These are phyloP conservation scores for Scopulariopsis brevicaulis DNA, from an alignment of 2,329 filamentous ascomycete genomes.

Conservation along the genomic window DNA sequence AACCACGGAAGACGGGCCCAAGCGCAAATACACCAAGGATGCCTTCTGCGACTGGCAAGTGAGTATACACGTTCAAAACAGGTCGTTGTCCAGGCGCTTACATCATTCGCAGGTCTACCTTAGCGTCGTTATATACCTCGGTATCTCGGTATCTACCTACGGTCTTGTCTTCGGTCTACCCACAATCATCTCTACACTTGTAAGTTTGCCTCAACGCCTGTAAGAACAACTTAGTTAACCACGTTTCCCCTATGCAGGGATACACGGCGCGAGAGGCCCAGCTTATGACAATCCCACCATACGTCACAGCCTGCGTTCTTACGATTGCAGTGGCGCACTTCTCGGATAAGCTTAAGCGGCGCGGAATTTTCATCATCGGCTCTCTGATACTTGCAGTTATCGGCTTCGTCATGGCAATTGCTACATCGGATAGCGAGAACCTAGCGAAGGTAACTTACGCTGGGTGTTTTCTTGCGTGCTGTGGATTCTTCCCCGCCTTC, in stretches of 20 bases:
- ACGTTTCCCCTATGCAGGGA: constrained; percentile 11
- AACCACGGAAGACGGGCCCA: constrained; percentile 1
- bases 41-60: constrained; percentile 6
- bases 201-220: not conserved
- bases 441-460: constrained; percentile 23
- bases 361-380: constrained; percentile 5
- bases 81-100: constrained; percentile 56
- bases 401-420: constrained; percentile 45
- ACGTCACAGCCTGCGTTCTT: constrained; percentile 4
- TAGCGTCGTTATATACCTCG: constrained; percentile 4
- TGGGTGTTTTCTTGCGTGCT: constrained; percentile 6
- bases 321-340: constrained; percentile 5
- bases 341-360: constrained; percentile 5
- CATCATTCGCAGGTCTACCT: constrained; percentile 4
- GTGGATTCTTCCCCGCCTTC: constrained; percentile 7
- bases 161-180: constrained; percentile 6
- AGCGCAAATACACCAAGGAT: constrained; percentile 5
- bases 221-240: not conserved
- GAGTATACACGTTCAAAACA: constrained; percentile 28
- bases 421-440: constrained; percentile 39
- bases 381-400: constrained; percentile 3
- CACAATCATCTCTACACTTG: constrained; percentile 6
- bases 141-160: constrained; percentile 6
- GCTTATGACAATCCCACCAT: constrained; percentile 3
- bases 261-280: constrained; percentile 17